Evolutionary conservation across 208 protist genomes (phyloP), one percentile per base, ranked within the genome.

Genomic region (Crithidia acanthocephali): DNA sequence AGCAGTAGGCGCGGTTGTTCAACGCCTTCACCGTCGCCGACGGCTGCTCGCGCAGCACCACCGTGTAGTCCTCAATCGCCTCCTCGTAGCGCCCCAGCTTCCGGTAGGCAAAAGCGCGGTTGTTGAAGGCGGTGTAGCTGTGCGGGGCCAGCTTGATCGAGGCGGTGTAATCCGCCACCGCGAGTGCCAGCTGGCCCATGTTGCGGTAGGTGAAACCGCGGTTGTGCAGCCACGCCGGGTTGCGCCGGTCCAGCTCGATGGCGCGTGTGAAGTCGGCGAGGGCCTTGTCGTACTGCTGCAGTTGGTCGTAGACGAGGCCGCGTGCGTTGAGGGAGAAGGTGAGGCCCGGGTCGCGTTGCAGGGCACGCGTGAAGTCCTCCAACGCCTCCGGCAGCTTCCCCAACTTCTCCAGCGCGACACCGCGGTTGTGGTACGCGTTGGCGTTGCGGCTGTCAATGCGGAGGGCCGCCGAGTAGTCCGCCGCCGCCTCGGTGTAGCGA

Each of bases 371-470:
- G 66, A 96, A 98, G 77, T 98, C 92, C 23, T 59, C 50, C n/a
- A 97, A 15, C 0, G 93, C 91, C 30, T 89, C 85, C 30, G 82
- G 67, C 56, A 85, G 75, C 25, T 78, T 67, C 13, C 81, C 77
- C 30, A 95, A 56, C 68, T 92, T 92, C 45, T 95, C 90, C 64
- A 86, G 60, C 33, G 77, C 82, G 23, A 76, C 81, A 52, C 91
- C 95, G 45, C 93, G 76, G 76, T 98, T 97, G 83, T 98, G 86
- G 52, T 87, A 96, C 15, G 93, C 81, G 63, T 94, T 95, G 33
- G 84, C 45, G 64, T 90, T 94, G 4, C 57, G 62, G 11, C 62
- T 55, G 59, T 97, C 89, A 50, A 97, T 83, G 44, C 80, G 50
- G 18, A 97, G 83, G 13, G 92, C 93, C 13, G 57, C 67, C 2